Evolutionary conservation across 2,329 filamentous ascomycete species (phyloP), one percentile per base, ranked within the genome.

Genomic region (Karstenula rhodostoma): DNA sequence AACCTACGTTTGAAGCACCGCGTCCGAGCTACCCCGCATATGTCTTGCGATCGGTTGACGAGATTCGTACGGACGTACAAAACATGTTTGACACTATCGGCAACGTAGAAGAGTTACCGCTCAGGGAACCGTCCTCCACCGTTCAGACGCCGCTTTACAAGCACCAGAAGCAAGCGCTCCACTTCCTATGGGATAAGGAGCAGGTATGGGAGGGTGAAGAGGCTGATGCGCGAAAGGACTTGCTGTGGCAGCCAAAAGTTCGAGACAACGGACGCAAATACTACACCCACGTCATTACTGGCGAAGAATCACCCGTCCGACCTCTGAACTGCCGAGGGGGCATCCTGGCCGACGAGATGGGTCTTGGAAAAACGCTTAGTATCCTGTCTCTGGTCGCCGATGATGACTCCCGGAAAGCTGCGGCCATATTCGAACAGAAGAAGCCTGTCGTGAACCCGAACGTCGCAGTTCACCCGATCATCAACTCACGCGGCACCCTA

Each of bases 81-180:
- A 89, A 88, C 44, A 92, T 98, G 73, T 97, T 99, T 70, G 93
- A 97, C 79, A 90, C 89, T 8, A 86, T 97, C 42, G 86, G 89
- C 27, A 89, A 89, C 68, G 88, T 85, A 10, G 90, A 96, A 58
- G 87, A 92, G 61, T 81, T 98, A 7, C 90, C 91, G 0, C 86
- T 89, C 65, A 88, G 90, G 80, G 88, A 94, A 4, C 85, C 92
- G 0, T 83, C 87, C 56, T 65, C 79, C 7, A 84, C 95, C 56
- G 84, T 85, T 58, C 93, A 89, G 0, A 83, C 81, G 0, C 83
- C 87, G 29, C 80, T 98, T 19, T 87, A 97, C 44, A 85, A 85
- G 59, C 94, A 98, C 78, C 94, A 98, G 76, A 95, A 92, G 76
- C 93, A 97, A 78, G 94, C 91, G 0, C 84, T 98, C 0, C 87